Evolutionary conservation across 2,329 filamentous ascomycete species (phyloP), one percentile per base, ranked within the genome.

Genomic region (Xylariaceae sp.): DNA sequence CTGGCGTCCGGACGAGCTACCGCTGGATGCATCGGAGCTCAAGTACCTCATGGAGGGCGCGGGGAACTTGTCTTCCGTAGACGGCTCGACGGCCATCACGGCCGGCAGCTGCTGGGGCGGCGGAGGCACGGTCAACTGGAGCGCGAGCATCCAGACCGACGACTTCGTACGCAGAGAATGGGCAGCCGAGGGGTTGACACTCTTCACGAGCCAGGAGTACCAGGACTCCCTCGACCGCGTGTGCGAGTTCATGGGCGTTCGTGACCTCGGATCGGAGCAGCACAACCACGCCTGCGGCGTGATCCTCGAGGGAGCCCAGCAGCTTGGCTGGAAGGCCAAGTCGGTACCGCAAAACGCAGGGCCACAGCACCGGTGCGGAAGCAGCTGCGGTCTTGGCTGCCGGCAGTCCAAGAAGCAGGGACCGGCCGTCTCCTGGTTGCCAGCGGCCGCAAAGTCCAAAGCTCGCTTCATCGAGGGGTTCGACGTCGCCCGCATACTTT

Each of bases 41-140:
- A 52, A 61, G 10, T 68, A 77, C 47, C 58, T 84, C 23, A 82
- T 74, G 44, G 73, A 78, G 43, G 70, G 68, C 36, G 72, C 70
- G 11, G 75, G 73, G 2, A 52, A 68, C 5, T 44, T 60, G 1
- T 34, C 60, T 45, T 55, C 59, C 37, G 57, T 75, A 44, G 69
- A 75, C 46, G 62, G 60, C 9, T 64, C 67, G 2, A 61, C 75
- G 21, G 65, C 58, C 8, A 55, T 83, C 7, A 50, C 79, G 4
- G 68, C 77, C 0, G 81, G 77, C 1, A 68, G 69, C 27, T 67
- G 70, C 2, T 84, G 75, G 68, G 81, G 81, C 12, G 81, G 81
- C 11, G 81, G 81, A 14, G 80, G 80, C 5, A 80, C 77, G 0
- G 58, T 85, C 37, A 86, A 86, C 49, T 85, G 80, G 79, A 75